Percentiles rank a stretch among this genome's conserved stretches.
Evolutionary conservation across 2,329 filamentous ascomycete genomes (phyloP).

Genomic region (Ascochyta fabae): DNA sequence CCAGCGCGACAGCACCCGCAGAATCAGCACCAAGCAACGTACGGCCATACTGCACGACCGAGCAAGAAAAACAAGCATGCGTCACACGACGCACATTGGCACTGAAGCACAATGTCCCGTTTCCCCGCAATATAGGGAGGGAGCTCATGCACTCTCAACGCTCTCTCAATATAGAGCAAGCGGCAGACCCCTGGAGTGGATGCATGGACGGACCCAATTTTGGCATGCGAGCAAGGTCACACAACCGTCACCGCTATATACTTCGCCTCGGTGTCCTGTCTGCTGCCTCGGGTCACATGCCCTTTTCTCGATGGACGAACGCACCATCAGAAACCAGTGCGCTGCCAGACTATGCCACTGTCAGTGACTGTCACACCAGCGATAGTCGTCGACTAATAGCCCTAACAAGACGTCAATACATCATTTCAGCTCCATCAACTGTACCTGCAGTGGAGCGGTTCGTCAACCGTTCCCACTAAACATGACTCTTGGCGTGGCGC

Average conservation of each 20-base stretch:
- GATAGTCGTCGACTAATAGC: neutral
- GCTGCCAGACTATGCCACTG: neutral
- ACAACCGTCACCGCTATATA: conserved; percentile 14
- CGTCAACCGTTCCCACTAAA: neutral
- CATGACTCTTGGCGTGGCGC: neutral
- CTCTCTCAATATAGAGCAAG: neutral
- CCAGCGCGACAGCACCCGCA: neutral
- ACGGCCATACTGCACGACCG: neutral
- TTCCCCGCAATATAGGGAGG: neutral
- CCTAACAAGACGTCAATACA: neutral
- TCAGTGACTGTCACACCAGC: neutral
- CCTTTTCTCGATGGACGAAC: neutral
- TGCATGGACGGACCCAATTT: conserved; percentile 3
- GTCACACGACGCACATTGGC: neutral
- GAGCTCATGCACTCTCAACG: neutral
- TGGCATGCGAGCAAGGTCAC: conserved; percentile 7
- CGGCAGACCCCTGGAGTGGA: neutral
- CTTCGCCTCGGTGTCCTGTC: neutral
- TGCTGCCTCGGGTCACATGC: conserved; percentile 8
- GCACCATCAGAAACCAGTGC: neutral
- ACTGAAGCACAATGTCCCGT: neutral
- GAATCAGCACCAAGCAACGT: neutral
- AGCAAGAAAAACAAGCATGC: neutral
- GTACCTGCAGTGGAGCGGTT: conserved; percentile 7
- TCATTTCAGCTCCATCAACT: neutral